Evolutionary conservation across 164 flowering plant species (phyloP).

Genomic region (Nelumbo lutea): DNA sequence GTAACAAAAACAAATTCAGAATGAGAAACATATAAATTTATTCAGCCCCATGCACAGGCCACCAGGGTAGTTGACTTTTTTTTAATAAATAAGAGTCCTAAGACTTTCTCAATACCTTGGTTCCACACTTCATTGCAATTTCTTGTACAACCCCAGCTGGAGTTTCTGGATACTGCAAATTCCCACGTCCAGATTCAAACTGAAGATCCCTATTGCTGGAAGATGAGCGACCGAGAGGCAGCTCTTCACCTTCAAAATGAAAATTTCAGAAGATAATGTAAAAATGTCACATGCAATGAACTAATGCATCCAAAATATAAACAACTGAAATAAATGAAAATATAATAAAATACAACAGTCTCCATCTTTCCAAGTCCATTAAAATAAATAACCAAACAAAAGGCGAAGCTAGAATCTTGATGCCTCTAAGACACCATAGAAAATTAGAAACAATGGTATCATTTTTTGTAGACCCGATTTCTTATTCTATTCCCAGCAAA

Average conservation of each 20-base stretch:
- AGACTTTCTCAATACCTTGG: constrained; percentile 51
- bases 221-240: constrained; percentile 41
- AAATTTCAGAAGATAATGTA: background rate
- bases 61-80: too few species aligned
- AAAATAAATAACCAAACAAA: too few species aligned
- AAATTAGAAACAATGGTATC: too few species aligned
- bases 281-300: background rate
- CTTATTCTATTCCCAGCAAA: too few species aligned
- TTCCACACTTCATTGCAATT: constrained; percentile 79
- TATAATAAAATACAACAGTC: too few species aligned
- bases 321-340: too few species aligned
- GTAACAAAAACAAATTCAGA: constrained; percentile 12
- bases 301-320: too few species aligned
- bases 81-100: too few species aligned
- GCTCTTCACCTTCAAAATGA: constrained; percentile 51
- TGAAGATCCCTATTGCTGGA: constrained; percentile 50
- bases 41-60: background rate
- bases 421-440: too few species aligned
- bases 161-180: constrained; percentile 38
- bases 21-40: constrained; percentile 3
- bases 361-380: too few species aligned
- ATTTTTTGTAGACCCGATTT: too few species aligned
- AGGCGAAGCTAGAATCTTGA: too few species aligned
- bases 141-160: constrained; percentile 62
- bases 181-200: constrained; percentile 43